Base-by-base conservation (phyloP, 805 yeast species). In the Metschnikowia peoriensis region DNA sequence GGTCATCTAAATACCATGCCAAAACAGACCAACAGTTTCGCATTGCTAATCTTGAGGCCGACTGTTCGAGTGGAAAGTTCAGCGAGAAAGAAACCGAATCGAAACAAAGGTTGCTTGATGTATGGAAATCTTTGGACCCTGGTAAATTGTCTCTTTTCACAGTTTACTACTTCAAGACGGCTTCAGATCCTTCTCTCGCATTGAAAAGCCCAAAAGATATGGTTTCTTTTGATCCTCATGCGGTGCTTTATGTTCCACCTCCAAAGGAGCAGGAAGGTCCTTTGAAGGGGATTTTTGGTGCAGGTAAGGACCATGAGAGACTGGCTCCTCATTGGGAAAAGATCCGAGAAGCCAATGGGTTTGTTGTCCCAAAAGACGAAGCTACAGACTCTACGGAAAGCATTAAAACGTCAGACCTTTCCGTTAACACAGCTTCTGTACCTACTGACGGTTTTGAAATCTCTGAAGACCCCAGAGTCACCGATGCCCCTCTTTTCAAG, bases 181-280 rank as follows among this genome's bases (percentile, higher is more conserved):
- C 75, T 38, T 72, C 72, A 15, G 79, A 85, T 58, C 83, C 85
- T 0, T 74, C 72, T 17, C 73, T 73, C 46, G 71, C 79, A 38
- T 66, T 85, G 57, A 79, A 78, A 50, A 86, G 85, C 60, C 91
- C 91, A 6, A 68, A 76, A 59, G 60, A 62, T 0, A 59, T 67
- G 56, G 64, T 73, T 35, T 65, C 61, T 15, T 53, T 61, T 35
- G 53, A 61, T 2, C 54, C 63, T 14, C 71, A 70, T 47, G 69
- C 68, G 48, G 73, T 71, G 17, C 64, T 63, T 44, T 67, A 63
- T 48, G 53, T 51, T 42, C 70, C 69, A 15, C 61, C 61, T 16
- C 46, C 50, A 9, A 38, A 38, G 29, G 48, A 39, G 8, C 38
- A 47, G 9, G 35, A 28, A 4, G 44, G 45, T 14, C 40, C 40